phyloP scores from a whole-genome alignment of 768 basidiomycete species.

The Wakefieldia striispora region DNA sequence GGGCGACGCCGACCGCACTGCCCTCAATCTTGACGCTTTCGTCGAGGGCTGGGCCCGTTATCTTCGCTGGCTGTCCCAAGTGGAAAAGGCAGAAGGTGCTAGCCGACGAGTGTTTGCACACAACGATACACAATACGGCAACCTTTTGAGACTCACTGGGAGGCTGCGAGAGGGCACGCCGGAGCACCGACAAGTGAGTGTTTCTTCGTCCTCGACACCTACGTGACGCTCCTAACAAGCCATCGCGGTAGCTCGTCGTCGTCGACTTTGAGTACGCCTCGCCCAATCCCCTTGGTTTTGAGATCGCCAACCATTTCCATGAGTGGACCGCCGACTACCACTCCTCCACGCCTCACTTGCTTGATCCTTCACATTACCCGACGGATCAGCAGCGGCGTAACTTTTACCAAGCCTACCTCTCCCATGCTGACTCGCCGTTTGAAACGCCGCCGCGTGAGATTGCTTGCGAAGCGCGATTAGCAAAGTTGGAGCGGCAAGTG shows the following conservation, averaged over 20 bases:
- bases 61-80: conserved; percentile 61
- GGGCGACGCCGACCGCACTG: conserved; percentile 41
- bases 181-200: conserved; percentile 72
- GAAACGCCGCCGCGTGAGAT: conserved; percentile 23
- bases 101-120: conserved; percentile 79
- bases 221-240: conserved; percentile 9
- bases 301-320: conserved; percentile 96
- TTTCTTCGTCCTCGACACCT: conserved; percentile 6
- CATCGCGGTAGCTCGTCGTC: conserved; percentile 73
- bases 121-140: conserved; percentile 96
- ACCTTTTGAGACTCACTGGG: conserved; percentile 68
- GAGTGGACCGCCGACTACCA: conserved; percentile 97
- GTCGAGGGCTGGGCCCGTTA: conserved; percentile 65
- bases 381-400: conserved; percentile 66
- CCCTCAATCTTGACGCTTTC: conserved; percentile 67
- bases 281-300: conserved; percentile 89
- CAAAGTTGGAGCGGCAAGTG: conserved; percentile 74
- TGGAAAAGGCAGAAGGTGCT: conserved; percentile 55
- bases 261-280: conserved; percentile 98
- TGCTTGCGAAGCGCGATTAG: conserved; percentile 43
- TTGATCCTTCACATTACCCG: conserved; percentile 68
- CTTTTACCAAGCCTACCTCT: conserved; percentile 85
- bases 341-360: conserved; percentile 61
- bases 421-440: conserved; percentile 39
- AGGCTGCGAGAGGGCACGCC: conserved; percentile 52